A percentile compares a stretch with the other conserved stretches of the same genome.
These are phyloP conservation scores for Discostella stelligeroides DNA, from an alignment of 108 stramenopile genomes.

Conservation along the genomic window DNA sequence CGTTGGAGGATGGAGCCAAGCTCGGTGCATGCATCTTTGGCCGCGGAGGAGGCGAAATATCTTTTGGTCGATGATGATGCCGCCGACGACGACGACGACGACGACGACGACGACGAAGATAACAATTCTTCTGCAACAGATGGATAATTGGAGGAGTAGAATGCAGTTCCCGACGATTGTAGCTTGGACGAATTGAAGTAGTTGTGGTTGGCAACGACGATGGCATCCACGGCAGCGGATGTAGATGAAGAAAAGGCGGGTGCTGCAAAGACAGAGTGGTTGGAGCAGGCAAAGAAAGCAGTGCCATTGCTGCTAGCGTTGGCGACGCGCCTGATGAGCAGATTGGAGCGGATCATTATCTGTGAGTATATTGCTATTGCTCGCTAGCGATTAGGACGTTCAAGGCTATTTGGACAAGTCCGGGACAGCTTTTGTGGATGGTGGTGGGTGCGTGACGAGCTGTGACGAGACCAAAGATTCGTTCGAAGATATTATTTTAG, in stretches of 20 bases:
- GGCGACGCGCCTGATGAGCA: slow-evolving; percentile 11
- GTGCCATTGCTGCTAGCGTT: not conserved
- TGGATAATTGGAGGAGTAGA: no score
- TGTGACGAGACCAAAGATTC: no score
- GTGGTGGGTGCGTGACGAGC: no score
- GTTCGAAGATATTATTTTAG: no score
- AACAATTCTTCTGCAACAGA: no score
- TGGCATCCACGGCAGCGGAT: not conserved
- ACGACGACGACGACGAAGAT: no score
- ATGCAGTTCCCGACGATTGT: not conserved
- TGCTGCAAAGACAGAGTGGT: not conserved
- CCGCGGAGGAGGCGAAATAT: slow-evolving; percentile 4
- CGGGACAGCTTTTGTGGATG: no score
- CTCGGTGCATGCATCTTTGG: slow-evolving; percentile 11
- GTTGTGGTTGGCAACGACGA: not conserved
- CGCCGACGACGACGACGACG: no score
- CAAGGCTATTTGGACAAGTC: no score
- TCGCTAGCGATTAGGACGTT: no score
- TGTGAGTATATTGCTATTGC: not conserved
- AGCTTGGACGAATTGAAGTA: not conserved
- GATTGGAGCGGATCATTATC: slow-evolving; percentile 3
- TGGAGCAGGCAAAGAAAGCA: no score
- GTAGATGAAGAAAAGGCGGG: not conserved
- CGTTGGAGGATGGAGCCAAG: slow-evolving; percentile 43
- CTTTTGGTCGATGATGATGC: not conserved